These are phyloP conservation scores for Silene latifolia DNA, from an alignment of 148 eudicot species.

Conservation along the genomic window DNA sequence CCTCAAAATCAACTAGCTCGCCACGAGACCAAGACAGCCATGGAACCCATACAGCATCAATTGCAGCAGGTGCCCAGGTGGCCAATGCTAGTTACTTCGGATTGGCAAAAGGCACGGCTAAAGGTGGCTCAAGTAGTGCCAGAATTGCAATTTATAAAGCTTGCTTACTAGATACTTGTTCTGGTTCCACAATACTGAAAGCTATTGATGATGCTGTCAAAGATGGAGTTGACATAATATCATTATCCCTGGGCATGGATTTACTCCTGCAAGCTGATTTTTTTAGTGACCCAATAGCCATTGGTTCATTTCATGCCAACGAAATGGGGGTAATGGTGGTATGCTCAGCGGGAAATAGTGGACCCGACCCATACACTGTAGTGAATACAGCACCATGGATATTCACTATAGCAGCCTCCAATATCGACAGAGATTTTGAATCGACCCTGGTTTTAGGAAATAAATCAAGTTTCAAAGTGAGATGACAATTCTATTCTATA, in stretches of 20 bases:
- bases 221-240: slow-evolving; percentile 68
- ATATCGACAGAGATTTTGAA: slow-evolving; percentile 51
- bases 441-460: slow-evolving; percentile 47
- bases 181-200: slow-evolving; percentile 48
- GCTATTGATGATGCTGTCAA: slow-evolving; percentile 70
- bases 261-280: slow-evolving; percentile 43
- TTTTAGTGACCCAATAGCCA: slow-evolving; percentile 49
- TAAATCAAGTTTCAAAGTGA: slow-evolving; percentile 39
- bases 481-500: background rate
- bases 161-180: slow-evolving; percentile 42
- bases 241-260: slow-evolving; percentile 55
- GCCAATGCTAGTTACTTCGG: slow-evolving; percentile 55
- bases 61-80: slow-evolving; percentile 49
- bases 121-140: slow-evolving; percentile 59
- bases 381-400: slow-evolving; percentile 73
- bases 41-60: slow-evolving; percentile 72
- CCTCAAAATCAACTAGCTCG: slow-evolving; percentile 24
- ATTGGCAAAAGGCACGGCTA: slow-evolving; percentile 49
- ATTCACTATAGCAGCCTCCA: slow-evolving; percentile 65
- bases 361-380: slow-evolving; percentile 48
- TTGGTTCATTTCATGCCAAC: slow-evolving; percentile 66
- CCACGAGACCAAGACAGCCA: slow-evolving; percentile 58
- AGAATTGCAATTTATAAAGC: slow-evolving; percentile 62
- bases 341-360: slow-evolving; percentile 63
- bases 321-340: slow-evolving; percentile 62